A percentile compares a stretch with the other conserved stretches of the same genome.
phyloP scores from a whole-genome alignment of 768 basidiomycete genomes.

The Chalciporus piperatus region DNA sequence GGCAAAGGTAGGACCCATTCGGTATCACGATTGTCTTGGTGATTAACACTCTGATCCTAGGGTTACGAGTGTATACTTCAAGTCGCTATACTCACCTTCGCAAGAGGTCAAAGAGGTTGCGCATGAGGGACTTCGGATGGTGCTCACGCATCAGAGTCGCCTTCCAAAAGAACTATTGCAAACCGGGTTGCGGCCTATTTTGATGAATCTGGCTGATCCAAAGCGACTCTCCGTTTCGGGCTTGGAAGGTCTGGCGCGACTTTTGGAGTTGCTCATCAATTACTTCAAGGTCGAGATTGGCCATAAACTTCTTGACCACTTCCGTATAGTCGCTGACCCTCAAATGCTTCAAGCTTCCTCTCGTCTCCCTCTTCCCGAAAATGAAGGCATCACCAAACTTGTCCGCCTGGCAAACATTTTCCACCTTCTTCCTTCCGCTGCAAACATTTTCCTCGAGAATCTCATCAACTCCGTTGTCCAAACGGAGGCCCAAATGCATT shows the following conservation, averaged over 20 bases:
- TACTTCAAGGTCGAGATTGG: slow-evolving; percentile 99
- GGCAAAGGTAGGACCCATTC: slow-evolving; percentile 63
- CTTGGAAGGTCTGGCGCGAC: slow-evolving; percentile 87
- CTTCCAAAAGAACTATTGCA: slow-evolving; percentile 95
- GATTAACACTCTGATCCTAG: slow-evolving; percentile 38
- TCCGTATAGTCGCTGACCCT: slow-evolving; percentile 87
- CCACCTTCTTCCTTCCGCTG: slow-evolving; percentile 90
- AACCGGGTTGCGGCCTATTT: slow-evolving; percentile 90
- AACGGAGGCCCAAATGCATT: slow-evolving; percentile 89
- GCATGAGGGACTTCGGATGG: slow-evolving; percentile 87
- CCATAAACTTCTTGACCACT: slow-evolving; percentile 94
- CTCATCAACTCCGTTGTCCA: slow-evolving; percentile 88
- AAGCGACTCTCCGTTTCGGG: slow-evolving; percentile 91
- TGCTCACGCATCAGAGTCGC: slow-evolving; percentile 84
- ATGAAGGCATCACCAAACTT: slow-evolving; percentile 89
- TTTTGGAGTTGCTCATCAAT: slow-evolving; percentile 92
- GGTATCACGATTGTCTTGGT: background rate
- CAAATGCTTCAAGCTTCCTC: slow-evolving; percentile 79
- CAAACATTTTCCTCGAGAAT: slow-evolving; percentile 86
- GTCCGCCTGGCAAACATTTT: slow-evolving; percentile 97
- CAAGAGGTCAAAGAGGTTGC: slow-evolving; percentile 93
- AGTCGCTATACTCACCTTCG: slow-evolving; percentile 91
- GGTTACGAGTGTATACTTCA: slow-evolving; percentile 95
- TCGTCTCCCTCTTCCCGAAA: slow-evolving; percentile 76
- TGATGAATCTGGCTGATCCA: slow-evolving; percentile 97